Conservation (phyloP, 768 basidiomycete species). For the Crepidotus variabilis region DNA sequence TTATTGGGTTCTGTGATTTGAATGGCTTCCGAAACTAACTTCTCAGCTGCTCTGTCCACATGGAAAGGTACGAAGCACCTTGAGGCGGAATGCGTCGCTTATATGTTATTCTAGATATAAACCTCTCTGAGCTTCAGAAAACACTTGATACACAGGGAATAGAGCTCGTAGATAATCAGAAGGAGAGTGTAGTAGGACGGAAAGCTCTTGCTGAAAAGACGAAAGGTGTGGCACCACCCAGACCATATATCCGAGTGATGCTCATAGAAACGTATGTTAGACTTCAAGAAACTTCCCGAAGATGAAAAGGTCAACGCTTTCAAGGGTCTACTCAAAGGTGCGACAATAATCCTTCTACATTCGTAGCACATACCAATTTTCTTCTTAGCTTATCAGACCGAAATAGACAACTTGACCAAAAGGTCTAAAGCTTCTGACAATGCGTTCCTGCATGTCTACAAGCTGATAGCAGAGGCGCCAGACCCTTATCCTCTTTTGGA, state of each 20-base stretch:
- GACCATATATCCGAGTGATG: background rate
- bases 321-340: slow-evolving; percentile 88
- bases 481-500: slow-evolving; percentile 97
- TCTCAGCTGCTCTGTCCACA: slow-evolving; percentile 86
- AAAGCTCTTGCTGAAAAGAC: slow-evolving; percentile 95
- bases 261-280: slow-evolving; percentile 34
- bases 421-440: slow-evolving; percentile 92
- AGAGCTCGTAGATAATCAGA: slow-evolving; percentile 97
- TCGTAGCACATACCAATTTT: slow-evolving; percentile 2
- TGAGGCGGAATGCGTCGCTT: background rate
- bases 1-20: background rate
- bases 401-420: slow-evolving; percentile 93
- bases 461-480: slow-evolving; percentile 92
- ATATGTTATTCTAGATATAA: slow-evolving; percentile 55
- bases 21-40: slow-evolving; percentile 64
- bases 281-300: slow-evolving; percentile 95
- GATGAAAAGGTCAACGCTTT: slow-evolving; percentile 83
- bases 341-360: slow-evolving; percentile 9
- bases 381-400: slow-evolving; percentile 81
- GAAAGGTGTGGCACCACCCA: slow-evolving; percentile 60
- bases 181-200: slow-evolving; percentile 91
- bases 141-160: slow-evolving; percentile 89
- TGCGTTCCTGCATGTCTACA: slow-evolving; percentile 95
- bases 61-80: slow-evolving; percentile 71
- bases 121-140: slow-evolving; percentile 88